Evolutionary conservation across 352 stramenopile species (phyloP).

Genomic region (Aphanomyces stellatus): DNA sequence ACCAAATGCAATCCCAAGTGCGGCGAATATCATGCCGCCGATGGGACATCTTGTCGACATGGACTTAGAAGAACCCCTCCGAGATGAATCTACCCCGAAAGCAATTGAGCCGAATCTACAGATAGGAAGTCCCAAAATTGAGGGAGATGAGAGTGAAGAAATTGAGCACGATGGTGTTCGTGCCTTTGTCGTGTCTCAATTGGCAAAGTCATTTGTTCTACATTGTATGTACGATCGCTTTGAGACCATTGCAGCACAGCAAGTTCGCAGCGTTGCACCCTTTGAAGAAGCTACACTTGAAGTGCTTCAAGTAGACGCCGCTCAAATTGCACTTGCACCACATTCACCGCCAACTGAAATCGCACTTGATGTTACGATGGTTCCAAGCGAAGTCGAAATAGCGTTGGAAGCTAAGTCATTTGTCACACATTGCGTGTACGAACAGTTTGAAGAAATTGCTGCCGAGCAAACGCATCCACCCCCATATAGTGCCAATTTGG

Average conservation of each 20-base stretch:
- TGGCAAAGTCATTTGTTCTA: not conserved
- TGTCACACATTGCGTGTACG: not conserved
- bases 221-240: too few relatives aligned
- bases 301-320: too few relatives aligned
- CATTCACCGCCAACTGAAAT: not conserved
- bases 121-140: not conserved
- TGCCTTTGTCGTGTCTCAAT: not conserved
- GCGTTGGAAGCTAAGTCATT: not conserved
- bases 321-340: not conserved
- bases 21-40: too few relatives aligned
- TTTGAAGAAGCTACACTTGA: too few relatives aligned
- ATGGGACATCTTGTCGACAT: too few relatives aligned
- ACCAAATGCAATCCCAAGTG: too few relatives aligned
- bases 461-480: too few relatives aligned
- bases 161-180: not conserved
- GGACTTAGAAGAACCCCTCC: too few relatives aligned
- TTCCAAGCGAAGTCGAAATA: not conserved
- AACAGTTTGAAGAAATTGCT: not conserved
- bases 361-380: not conserved
- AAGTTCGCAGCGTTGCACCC: not conserved
- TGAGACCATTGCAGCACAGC: not conserved
- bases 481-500: too few relatives aligned
- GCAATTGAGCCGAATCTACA: not conserved
- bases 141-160: not conserved
- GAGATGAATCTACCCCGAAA: not conserved